A percentile compares a stretch with the other conserved stretches of the same genome.
These are phyloP conservation scores for Cutaneotrichosporon dermatis DNA, from an alignment of 1,284 basidiomycete genomes.

Conservation along the genomic window DNA sequence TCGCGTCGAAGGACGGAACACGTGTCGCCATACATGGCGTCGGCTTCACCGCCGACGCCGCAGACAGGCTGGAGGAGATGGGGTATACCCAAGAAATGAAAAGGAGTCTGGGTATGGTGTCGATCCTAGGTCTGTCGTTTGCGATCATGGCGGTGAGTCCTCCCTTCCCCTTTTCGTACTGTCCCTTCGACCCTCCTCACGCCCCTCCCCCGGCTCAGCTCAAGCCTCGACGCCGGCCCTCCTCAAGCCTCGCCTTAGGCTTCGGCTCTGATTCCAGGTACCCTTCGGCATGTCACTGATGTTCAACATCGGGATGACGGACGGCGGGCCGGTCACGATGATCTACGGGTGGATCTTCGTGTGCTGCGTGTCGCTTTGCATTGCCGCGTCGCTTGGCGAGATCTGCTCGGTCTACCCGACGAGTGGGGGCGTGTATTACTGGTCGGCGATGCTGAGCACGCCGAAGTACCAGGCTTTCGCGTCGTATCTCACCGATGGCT, in stretches of 20 bases:
- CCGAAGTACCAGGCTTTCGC: constrained; percentile 49
- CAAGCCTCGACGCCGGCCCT: no score
- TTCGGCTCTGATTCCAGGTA: constrained; percentile 19
- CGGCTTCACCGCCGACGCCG: constrained; percentile 19
- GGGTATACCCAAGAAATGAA: constrained; percentile 51
- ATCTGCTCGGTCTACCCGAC: constrained; percentile 52
- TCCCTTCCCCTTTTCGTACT: no score
- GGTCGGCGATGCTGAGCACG: constrained; percentile 50
- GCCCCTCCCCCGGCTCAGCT: no score
- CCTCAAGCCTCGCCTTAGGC: not conserved
- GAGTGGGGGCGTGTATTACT: constrained; percentile 52
- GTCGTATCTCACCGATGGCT: constrained; percentile 52
- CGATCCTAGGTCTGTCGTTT: constrained; percentile 49
- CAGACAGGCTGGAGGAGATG: constrained; percentile 45
- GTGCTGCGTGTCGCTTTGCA: constrained; percentile 49
- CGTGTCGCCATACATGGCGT: no score
- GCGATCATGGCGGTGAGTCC: constrained; percentile 50
- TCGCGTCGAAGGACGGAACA: no score
- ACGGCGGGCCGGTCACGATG: constrained; percentile 49
- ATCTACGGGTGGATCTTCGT: constrained; percentile 52
- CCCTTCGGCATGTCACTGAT: constrained; percentile 45
- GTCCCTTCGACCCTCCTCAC: no score
- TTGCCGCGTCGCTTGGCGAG: constrained; percentile 51
- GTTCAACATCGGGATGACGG: constrained; percentile 48
- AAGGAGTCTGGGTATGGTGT: constrained; percentile 50